Evolutionary conservation across 257 asterid genomes (phyloP), one percentile per base, ranked within the genome.

Genomic region (Solanum rostratum): DNA sequence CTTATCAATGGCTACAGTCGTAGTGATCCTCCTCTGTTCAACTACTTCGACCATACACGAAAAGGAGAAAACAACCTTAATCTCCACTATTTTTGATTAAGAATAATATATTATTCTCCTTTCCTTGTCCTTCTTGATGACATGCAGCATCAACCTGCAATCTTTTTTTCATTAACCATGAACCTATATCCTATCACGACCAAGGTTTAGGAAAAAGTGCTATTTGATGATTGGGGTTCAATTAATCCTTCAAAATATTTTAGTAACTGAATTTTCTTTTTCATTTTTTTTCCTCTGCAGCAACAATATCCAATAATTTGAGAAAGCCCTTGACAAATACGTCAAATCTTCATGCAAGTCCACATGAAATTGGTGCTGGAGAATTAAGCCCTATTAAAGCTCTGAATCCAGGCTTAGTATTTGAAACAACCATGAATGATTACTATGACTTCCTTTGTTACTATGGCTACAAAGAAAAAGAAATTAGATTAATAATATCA

Each of bases 331-430:
- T 91, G 80, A 89, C 94, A 82, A 91, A 92, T 85, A 83, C 86
- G 69, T 78, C 93, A 16, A 19, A 69, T 30, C 19, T 45, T 19
- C 18, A 82, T 3, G 88, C 93, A 13, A 89, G 85, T 83, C 94
- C 94, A 11, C 98, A 93, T 70, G 90, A 94, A 82, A 87, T 85
- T 1, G 98, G 98, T 16, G 91, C 73, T 1, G 98, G 98, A 3
- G 94, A 94, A 84, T 88, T 94, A 29, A 84, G 70, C 19, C 97
- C 94, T n/a, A 70, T 84, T 14, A 90, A 84, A 86, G 97, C 97
- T 20, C 95, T 91, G 3, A 91, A 92, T 68, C 97, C 97, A 0
- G 97, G 95, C 80, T 53, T 94, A 80, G 91, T 89, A 57, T 89
- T 91, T 70, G 93, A 94, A 85, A 94, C 95, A n/a, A 89, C 84